Evolutionary conservation across 2,329 filamentous ascomycete species (phyloP), one percentile per base, ranked within the genome.

Genomic region (Penicillium sclerotiorum): DNA sequence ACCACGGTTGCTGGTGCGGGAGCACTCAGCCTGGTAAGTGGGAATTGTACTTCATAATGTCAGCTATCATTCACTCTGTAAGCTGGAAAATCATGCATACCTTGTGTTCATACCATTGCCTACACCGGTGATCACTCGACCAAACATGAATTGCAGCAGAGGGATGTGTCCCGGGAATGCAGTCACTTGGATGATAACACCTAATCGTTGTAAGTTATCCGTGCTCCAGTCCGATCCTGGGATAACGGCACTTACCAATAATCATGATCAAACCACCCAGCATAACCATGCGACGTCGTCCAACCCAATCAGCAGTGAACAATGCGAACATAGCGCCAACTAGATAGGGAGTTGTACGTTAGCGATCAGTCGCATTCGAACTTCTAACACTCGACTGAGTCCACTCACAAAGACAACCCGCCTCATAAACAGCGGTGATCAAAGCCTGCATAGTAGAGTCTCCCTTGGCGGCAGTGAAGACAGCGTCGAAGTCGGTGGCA

Each of bases 101-200:
- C n/a, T 75, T 3, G 78, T 81, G 64, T 81, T 81, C 68, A 82
- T 80, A 17, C 79, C 79, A 52, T 81, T 81, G 5, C 79, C 79
- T 17, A 81, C 63, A 45, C 79, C 79, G 15, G 79, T 81, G 42
- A 81, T 71, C 4, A 74, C 72, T 41, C 79, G 73, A 8, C 79
- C 79, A 45, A 80, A 63, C 52, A 81, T 79, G 64, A 81, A 78
- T 54, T 81, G 79, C 3, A 76, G 73, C 1, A 73, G 73, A 32
- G 67, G 67, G 18, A 66, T 64, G 39, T 68, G 67, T 21, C 44
- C 63, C 5, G 52, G 45, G 11, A 67, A 64, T 1, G 67, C 56
- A 32, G 64, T 67, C 8, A 69, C 66, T 54, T 72, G 69, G 45
- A 73, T 71, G 37, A 69, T 49, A n/a, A 72, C 70, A 39, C n/a